Evolutionary conservation across 129 eudicot species (phyloP).

Genomic region (Escallonia herrerae): DNA sequence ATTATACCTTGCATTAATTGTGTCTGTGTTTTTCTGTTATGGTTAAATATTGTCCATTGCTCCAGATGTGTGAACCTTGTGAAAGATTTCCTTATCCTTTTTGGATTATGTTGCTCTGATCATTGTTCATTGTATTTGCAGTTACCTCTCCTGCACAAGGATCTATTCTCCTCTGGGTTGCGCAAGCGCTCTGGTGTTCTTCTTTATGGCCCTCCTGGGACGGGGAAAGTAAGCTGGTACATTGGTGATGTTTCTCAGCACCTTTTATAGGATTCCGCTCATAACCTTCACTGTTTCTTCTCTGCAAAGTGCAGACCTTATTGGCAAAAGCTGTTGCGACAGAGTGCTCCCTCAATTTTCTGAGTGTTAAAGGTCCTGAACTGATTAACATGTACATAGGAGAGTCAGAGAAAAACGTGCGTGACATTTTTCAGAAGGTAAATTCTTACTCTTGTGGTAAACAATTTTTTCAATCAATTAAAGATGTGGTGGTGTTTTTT

Average conservation of each 20-base stretch:
- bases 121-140: constrained; percentile 25
- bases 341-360: constrained; percentile 90
- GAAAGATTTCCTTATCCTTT: neutral
- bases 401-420: constrained; percentile 92
- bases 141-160: constrained; percentile 94
- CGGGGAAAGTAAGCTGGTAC: constrained; percentile 71
- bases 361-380: constrained; percentile 98
- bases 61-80: neutral
- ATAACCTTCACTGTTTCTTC: neutral
- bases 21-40: neutral
- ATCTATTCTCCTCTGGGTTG: constrained; percentile 89
- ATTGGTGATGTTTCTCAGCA: constrained; percentile 3
- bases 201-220: constrained; percentile 98
- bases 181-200: constrained; percentile 98
- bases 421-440: constrained; percentile 97
- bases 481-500: constrained; percentile 11
- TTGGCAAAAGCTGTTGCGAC: constrained; percentile 99
- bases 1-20: neutral
- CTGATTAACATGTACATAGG: constrained; percentile 98
- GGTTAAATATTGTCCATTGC: neutral
- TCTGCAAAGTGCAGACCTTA: constrained; percentile 58
- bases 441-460: constrained; percentile 6
- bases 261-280: neutral
- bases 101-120: constrained; percentile 4
- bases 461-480: neutral